Base-by-base conservation (phyloP, 2,329 filamentous ascomycete species). In the Colletotrichum sp. region DNA sequence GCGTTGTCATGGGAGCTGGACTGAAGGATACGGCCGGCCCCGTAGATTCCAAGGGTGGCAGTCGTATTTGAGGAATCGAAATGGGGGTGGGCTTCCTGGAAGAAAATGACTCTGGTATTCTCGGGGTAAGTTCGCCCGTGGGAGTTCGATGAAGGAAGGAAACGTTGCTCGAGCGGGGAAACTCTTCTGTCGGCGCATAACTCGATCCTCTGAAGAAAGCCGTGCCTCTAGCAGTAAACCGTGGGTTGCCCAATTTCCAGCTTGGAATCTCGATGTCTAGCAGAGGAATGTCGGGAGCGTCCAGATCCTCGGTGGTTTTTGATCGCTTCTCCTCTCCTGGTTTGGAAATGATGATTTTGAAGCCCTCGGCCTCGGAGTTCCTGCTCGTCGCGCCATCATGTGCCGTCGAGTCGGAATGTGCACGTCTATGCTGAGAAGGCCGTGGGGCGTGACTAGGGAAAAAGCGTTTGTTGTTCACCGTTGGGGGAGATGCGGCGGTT, bases 311-410 rank as follows among this genome's bases (percentile, higher is more conserved):
- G 77, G 91, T 89, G 7, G 92, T 94, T 81, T 90, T 94, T 30
- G 93, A 90, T 69, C 91, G 89, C 55, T 83, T 81, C 34, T 91
- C 90, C 60, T 91, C 89, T 30, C 89, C 88, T 12, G 94, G 91
- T 77, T 95, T 91, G 68, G 95, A 94, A 80, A 98, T 96, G 77
- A 96, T 90, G 49, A 98, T 92, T 82, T 94, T 95, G 84, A 97
- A 93, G 72, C 92, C 94, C 39, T 93, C 94, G 5, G 89, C 88
- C 75, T 94, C 92, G 24, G 89, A 87, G 79, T 89, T 89, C 77
- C 88, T 88, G 69, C 86, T 87, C 72, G 84, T 88, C 44, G 64
- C 36, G 63, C 90, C 89, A 78, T 96, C 95, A 64, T 93, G 94
- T 71, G 94, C 86, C 8, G 94, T 96, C 39, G 95, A 96, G 81